These are phyloP conservation scores for Ichthyophthirius multifiliis DNA, from an alignment of 169 alveolate species.

Conservation along the genomic window DNA sequence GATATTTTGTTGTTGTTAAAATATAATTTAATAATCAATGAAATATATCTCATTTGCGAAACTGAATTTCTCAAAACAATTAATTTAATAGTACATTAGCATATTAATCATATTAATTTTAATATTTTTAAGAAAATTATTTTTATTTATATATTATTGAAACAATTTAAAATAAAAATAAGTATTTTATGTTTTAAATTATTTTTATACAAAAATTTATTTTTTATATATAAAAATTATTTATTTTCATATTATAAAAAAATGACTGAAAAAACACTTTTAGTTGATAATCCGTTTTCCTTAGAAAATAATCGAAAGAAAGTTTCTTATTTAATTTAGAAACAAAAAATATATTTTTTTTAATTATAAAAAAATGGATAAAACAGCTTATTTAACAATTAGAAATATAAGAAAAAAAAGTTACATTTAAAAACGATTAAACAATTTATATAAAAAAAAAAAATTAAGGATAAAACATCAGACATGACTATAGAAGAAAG, in stretches of 20 bases:
- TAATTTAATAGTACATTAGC: no score
- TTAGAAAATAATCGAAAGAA: not conserved
- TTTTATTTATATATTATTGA: no score
- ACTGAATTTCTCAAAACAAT: no score
- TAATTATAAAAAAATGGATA: not conserved
- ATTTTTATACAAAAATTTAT: no score
- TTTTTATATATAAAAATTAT: no score
- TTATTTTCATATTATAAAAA: not conserved
- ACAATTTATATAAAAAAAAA: not conserved
- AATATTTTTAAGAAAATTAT: no score
- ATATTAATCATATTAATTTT: no score
- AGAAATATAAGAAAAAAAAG: not conserved
- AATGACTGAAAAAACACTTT: slow-evolving; percentile 20
- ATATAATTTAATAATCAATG: no score
- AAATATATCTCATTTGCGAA: no score
- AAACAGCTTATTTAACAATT: not conserved
- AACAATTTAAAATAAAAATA: no score
- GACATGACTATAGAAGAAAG: not conserved
- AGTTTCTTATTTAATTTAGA: not conserved
- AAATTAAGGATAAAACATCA: not conserved
- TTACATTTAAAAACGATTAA: not conserved
- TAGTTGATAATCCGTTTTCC: slow-evolving; percentile 13
- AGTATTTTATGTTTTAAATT: no score
- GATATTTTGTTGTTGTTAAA: no score
- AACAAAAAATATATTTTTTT: not conserved